Percentiles rank a stretch among this genome's conserved stretches.
Conservation (phyloP, 2,329 filamentous ascomycete genomes). For the Trichoderma simmonsii region DNA sequence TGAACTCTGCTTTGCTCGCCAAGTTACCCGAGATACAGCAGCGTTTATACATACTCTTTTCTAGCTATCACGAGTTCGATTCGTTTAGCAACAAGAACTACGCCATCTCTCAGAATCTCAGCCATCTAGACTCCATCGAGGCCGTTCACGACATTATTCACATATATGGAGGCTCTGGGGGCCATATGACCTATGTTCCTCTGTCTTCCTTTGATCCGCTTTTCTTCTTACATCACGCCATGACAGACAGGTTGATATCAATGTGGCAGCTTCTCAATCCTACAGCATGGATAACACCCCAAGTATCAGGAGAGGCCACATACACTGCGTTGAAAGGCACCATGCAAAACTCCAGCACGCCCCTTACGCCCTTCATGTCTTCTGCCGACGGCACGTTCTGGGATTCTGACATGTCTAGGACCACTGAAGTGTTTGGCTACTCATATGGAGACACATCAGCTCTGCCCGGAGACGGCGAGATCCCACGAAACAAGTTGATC, state of each 20-base stretch:
- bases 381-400: slow-evolving; percentile 59
- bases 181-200: slow-evolving; percentile 68
- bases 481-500: slow-evolving; percentile 34
- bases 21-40: slow-evolving; percentile 55
- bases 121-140: slow-evolving; percentile 61
- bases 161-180: slow-evolving; percentile 54
- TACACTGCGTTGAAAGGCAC: slow-evolving; percentile 58
- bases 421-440: slow-evolving; percentile 65
- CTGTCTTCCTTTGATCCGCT: slow-evolving; percentile 77
- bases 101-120: slow-evolving; percentile 46
- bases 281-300: slow-evolving; percentile 60
- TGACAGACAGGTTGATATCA: slow-evolving; percentile 71
- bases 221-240: slow-evolving; percentile 74
- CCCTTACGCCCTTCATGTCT: slow-evolving; percentile 66
- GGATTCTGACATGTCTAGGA: slow-evolving; percentile 61
- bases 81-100: slow-evolving; percentile 68
- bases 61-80: slow-evolving; percentile 64
- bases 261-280: slow-evolving; percentile 76
- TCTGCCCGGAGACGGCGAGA: slow-evolving; percentile 25
- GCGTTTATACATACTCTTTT: slow-evolving; percentile 65
- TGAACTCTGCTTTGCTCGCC: slow-evolving; percentile 44
- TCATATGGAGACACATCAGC: slow-evolving; percentile 63
- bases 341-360: slow-evolving; percentile 52
- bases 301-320: slow-evolving; percentile 53
- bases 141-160: slow-evolving; percentile 63